Evolutionary conservation across 139 green algal genomes (phyloP), one percentile per base, ranked within the genome.

Genomic region (Prasinococcaceae sp.): DNA sequence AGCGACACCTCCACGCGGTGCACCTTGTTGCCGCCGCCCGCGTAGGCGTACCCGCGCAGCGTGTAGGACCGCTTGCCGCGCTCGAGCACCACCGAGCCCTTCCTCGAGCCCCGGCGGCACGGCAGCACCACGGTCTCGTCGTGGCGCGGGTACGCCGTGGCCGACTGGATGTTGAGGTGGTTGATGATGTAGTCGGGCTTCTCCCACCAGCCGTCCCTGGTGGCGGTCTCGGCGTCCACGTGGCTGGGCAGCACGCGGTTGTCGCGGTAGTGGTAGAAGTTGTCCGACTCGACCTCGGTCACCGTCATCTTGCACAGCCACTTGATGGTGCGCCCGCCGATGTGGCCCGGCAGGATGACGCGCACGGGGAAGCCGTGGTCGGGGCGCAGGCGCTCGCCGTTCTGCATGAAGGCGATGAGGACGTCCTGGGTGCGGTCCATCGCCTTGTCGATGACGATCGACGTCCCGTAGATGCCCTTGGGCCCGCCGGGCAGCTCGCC

Each of bases 151-250:
- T 68, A 70, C 10, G 71, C 70, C 9, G 95, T 84, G 22, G 80
- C 85, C 2, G 66, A 82, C 69, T 98, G 94, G 63, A 98, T 89
- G 75, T 95, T 94, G 25, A 98, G 70, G 51, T 98, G 77, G 58
- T 95, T 98, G 80, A 96, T 92, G 62, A 98, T 94, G 66, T 82
- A 97, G 54, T 97, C 90, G 2, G 86, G 84, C 56, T 93, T 89
- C 76, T 80, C 92, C 88, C 90, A 98, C 87, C 84, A 96, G n/a
- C 60, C 60, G 6, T 76, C 86, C 35, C 66, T 60, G 41, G 75
- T 90, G 20, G 90, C 90, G 35, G 73, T 62, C 52, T 81, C 76
- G 50, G 86, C 83, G 50, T 96, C 86, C 29, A 98, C 83, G 52
- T 93, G 79, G 0, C 71, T 63, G 6, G 90, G 90, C 61, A 98